Evolutionary conservation across 306 rosid genomes (phyloP).

Genomic region (Quillaja saponaria): DNA sequence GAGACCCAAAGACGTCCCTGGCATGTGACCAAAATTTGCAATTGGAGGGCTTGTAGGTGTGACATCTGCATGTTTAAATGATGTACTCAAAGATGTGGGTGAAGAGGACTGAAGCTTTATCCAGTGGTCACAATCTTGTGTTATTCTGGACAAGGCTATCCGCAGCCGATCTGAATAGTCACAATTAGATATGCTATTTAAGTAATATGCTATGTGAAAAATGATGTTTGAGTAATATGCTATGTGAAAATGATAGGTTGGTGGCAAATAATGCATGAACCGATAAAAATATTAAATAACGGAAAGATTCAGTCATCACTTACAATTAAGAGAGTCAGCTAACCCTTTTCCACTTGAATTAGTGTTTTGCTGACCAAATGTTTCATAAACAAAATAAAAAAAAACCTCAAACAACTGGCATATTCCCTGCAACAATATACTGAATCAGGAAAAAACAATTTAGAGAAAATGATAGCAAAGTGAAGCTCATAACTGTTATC

Average conservation of each 20-base stretch:
- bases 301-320: slow-evolving; percentile 32
- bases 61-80: slow-evolving; percentile 62
- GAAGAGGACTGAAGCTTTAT: slow-evolving; percentile 58
- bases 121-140: slow-evolving; percentile 91
- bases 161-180: slow-evolving; percentile 75
- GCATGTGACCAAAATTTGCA: slow-evolving; percentile 48
- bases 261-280: neutral
- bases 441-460: slow-evolving; percentile 61
- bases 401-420: slow-evolving; percentile 88
- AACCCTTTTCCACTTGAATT: slow-evolving; percentile 72
- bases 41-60: slow-evolving; percentile 64
- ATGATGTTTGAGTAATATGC: neutral
- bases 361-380: slow-evolving; percentile 76
- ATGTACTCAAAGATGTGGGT: slow-evolving; percentile 49
- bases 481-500: slow-evolving; percentile 28
- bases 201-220: slow-evolving; percentile 27
- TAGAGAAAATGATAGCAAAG: slow-evolving; percentile 32
- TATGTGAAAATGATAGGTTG: neutral
- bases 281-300: neutral
- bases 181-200: slow-evolving; percentile 35
- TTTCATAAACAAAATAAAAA: slow-evolving; percentile 73
- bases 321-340: slow-evolving; percentile 64
- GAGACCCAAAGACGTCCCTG: slow-evolving; percentile 66
- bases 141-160: slow-evolving; percentile 80
- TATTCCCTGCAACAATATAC: slow-evolving; percentile 82